These are phyloP conservation scores for Margaritispora aquatica DNA, from an alignment of 495 filamentous ascomycete genomes.

Conservation along the genomic window DNA sequence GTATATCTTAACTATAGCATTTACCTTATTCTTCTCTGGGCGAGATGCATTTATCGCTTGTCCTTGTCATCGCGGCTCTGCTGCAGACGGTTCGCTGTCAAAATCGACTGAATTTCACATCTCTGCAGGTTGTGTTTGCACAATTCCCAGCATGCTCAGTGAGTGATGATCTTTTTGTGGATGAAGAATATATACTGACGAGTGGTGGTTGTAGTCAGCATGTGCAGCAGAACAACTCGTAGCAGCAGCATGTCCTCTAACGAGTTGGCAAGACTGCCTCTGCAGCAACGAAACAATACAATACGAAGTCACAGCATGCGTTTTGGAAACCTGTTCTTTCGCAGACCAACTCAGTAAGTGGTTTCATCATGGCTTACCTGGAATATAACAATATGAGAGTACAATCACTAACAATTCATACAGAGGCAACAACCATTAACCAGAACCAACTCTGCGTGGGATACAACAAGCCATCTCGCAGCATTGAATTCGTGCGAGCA, in stretches of 20 bases:
- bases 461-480: background rate
- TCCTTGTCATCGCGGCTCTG: background rate
- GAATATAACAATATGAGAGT: background rate
- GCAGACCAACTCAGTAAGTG: background rate
- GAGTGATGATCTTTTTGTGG: background rate
- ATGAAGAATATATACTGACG: background rate
- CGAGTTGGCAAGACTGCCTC: background rate
- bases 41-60: background rate
- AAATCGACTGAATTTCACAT: background rate
- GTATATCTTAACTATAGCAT: background rate
- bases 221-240: background rate
- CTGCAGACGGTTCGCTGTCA: background rate
- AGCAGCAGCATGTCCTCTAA: background rate
- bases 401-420: no score
- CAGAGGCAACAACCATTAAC: background rate
- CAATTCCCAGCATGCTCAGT: background rate
- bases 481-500: background rate
- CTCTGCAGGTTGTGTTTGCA: background rate
- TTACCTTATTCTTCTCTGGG: no score
- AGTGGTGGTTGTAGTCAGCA: background rate
- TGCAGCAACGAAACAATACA: background rate
- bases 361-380: background rate
- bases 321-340: background rate
- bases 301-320: background rate
- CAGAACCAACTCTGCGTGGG: conserved; percentile 5